Evolutionary conservation across 768 basidiomycete genomes (phyloP), one percentile per base, ranked within the genome.

Genomic region (Terana coerulea): DNA sequence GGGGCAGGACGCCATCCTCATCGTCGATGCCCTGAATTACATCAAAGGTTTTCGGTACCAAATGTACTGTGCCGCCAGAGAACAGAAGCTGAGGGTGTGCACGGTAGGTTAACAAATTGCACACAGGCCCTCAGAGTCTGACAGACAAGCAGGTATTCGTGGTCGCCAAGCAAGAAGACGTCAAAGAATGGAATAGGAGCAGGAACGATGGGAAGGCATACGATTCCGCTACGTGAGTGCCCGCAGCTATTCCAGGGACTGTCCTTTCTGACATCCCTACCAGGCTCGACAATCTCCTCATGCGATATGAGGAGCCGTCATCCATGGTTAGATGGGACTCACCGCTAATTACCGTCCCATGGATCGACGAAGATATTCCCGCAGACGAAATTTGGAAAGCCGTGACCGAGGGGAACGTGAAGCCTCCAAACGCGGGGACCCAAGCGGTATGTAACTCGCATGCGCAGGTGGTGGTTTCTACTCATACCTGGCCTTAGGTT

Each of bases 241-340:
- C 21, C 46, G 28, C 37, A 12, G 14, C 24, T 10, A 56, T 53
- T 7, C n/a, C 33, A 34, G 33, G 10, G 17, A 31, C 51, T 49
- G 49, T 61, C 15, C 10, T 6, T 31, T 5, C 10, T 17, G 29
- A 26, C 21, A 21, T 22, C 21, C 17, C 43, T 17, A 5, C 3
- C 59, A 94, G 91, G 7, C 78, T 97, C 30, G 88, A 92, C 40
- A 94, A 92, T 65, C 79, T 99, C 3, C 68, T 98, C 30, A 74
- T 86, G 62, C 78, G 95, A 45, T 98, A 84, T 60, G 97, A 99
- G 70, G 97, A 98, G 61, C 97, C 97, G 0, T 94, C 91, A 0
- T 95, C 94, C 3, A 95, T 95, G 88, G 95, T 91, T n/a, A 83
- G 95, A 43, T 99, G 95, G 95, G 95, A 99, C 67, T 90, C 95